Evolutionary conservation across 108 stramenopile genomes (phyloP), one percentile per base, ranked within the genome.

Genomic region (Cylindrotheca closterium): DNA sequence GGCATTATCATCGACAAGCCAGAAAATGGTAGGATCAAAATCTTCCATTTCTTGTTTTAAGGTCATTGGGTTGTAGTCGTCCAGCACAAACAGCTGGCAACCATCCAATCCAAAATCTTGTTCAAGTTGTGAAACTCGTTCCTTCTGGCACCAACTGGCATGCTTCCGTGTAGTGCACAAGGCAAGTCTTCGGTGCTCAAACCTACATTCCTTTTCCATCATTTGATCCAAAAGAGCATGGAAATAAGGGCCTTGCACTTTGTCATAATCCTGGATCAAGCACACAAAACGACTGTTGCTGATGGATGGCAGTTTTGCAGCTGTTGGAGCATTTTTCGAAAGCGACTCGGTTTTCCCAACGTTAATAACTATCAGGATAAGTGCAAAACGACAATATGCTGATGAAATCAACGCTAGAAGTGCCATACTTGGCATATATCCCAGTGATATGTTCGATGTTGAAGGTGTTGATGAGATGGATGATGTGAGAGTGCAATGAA

Each of bases 171-270:
- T 15, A 30, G 25, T 23, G 17, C 26, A 15, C 26, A 15, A 3
- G 12, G 15, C 3, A 27, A 12, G 3, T 55, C 55, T 3, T 55
- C 26, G 3, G 4, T 27, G 7, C 28, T 22, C 22, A 33, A n/a
- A 4, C 58, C 24, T 10, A 7, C 1, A 12, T 58, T 3, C 7
- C 42, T 48, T 4, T 22, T 73, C 58, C 1, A 60, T 22, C 51
- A 73, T 17, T 58, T 73, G 64, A 42, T 73, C 72, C 18, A 73
- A 66, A 18, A 73, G 45, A 22, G 72, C 72, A 29, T n/a, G 24
- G 58, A 65, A 66, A 47, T 73, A 60, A 19, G 72, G 65, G 0
- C 72, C 72, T 30, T 34, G 3, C 24, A 53, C 65, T 1, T n/a
- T 31, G 15, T 29, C 3, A 31, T 73, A 73, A 23, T 30, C 23